Evolutionary conservation across 345 rosid genomes (phyloP).

Genomic region (Cardamine occulta): DNA sequence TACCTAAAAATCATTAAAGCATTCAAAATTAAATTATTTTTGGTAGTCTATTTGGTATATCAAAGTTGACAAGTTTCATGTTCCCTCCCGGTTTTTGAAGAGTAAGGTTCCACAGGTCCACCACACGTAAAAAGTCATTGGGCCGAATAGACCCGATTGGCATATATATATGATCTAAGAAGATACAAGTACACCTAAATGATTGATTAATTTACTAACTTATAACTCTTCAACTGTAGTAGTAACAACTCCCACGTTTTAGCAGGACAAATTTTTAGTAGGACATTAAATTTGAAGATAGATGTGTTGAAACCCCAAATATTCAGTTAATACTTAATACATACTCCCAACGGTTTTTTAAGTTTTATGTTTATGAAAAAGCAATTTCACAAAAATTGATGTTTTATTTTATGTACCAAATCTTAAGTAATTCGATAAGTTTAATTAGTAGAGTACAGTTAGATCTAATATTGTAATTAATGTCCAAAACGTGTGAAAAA

Average conservation of each 20-base stretch:
- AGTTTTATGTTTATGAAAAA: neutral
- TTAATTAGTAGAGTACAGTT: neutral
- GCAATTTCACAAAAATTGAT: too few relatives aligned
- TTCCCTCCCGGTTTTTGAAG: neutral
- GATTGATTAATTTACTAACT: neutral
- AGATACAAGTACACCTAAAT: neutral
- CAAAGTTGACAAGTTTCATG: constrained; percentile 21
- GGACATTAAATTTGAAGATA: neutral
- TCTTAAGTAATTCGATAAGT: neutral
- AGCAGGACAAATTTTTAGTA: too few relatives aligned
- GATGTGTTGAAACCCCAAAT: neutral
- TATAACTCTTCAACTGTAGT: neutral
- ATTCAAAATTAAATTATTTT: neutral
- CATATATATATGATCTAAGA: constrained; percentile 5
- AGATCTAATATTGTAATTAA: neutral
- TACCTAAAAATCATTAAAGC: constrained; percentile 46
- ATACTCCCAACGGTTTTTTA: neutral
- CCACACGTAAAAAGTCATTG: constrained; percentile 13
- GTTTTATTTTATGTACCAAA: neutral
- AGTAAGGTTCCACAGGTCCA: constrained; percentile 12
- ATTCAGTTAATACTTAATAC: neutral
- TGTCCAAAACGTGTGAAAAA: neutral
- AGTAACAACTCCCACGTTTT: neutral
- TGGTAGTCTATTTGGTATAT: constrained; percentile 3
- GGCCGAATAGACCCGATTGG: neutral